Evolutionary conservation across 192 early-diverging fungal species (phyloP).

Genomic region (Coemansia sp.): DNA sequence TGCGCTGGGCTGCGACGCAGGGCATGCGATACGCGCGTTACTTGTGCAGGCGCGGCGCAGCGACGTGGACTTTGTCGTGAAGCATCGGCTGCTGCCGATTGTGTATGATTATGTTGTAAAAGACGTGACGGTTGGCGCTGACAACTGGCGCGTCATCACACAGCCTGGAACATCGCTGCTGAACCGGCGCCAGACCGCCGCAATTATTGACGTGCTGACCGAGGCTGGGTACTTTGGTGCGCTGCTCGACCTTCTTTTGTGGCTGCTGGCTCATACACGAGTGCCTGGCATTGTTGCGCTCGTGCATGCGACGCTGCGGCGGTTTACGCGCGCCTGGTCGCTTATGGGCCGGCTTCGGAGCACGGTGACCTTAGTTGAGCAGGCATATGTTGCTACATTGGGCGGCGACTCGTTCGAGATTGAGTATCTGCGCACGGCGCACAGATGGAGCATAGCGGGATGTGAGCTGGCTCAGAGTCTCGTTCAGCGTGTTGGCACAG

Average conservation of each 20-base stretch:
- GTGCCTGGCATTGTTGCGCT: constrained; percentile 8
- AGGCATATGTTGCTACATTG: constrained; percentile 3
- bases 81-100: constrained; percentile 38
- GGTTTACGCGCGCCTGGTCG: constrained; percentile 20
- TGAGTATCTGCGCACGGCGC: constrained; percentile 29
- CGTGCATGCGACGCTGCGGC: constrained; percentile 25
- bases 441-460: constrained; percentile 14
- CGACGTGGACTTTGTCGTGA: constrained; percentile 23
- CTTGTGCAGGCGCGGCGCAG: constrained; percentile 21
- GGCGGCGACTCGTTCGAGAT: constrained; percentile 26
- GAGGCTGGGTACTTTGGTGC: constrained; percentile 11
- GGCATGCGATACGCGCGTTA: not conserved
- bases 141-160: constrained; percentile 80
- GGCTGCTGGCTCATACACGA: constrained; percentile 36
- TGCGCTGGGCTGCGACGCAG: constrained; percentile 11
- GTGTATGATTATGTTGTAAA: constrained; percentile 51
- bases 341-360: constrained; percentile 29
- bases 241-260: constrained; percentile 46
- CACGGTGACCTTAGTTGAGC: constrained; percentile 12
- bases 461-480: not conserved
- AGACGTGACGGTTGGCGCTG: constrained; percentile 53
- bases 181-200: constrained; percentile 66
- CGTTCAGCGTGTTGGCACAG: constrained; percentile 6
- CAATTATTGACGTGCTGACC: constrained; percentile 25
- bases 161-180: constrained; percentile 72